Conservation (phyloP, 2,329 filamentous ascomycete genomes). For the Neophaeococcomyces aloes region DNA sequence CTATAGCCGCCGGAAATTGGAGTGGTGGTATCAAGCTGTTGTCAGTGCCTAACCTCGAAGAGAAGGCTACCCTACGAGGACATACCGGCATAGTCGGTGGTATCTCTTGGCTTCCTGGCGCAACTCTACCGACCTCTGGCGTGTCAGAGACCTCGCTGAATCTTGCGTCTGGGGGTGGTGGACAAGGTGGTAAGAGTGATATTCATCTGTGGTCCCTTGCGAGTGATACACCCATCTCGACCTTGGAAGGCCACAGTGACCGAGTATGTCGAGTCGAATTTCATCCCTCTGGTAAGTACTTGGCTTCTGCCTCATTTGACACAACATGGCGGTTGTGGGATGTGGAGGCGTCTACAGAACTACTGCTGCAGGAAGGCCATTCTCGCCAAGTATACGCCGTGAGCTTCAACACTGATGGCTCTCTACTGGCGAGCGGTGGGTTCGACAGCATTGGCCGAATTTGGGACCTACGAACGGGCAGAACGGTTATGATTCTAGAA, state of each 20-base stretch:
- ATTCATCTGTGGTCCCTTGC: slow-evolving; percentile 84
- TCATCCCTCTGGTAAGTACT: slow-evolving; percentile 78
- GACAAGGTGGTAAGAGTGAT: slow-evolving; percentile 65
- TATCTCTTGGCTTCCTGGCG: slow-evolving; percentile 76
- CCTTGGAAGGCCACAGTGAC: slow-evolving; percentile 70
- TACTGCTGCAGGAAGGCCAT: slow-evolving; percentile 87
- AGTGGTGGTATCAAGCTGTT: slow-evolving; percentile 79
- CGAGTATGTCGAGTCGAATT: slow-evolving; percentile 89
- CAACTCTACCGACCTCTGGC: slow-evolving; percentile 60
- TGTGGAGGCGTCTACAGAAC: slow-evolving; percentile 69
- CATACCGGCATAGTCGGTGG: slow-evolving; percentile 86
- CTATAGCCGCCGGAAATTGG: slow-evolving; percentile 87
- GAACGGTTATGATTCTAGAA: slow-evolving; percentile 92
- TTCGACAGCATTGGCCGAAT: slow-evolving; percentile 89
- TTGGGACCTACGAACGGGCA: slow-evolving; percentile 86
- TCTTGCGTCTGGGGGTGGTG: slow-evolving; percentile 59
- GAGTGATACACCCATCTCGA: slow-evolving; percentile 73
- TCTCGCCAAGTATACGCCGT: slow-evolving; percentile 86
- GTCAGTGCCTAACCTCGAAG: slow-evolving; percentile 69
- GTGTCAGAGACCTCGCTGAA: slow-evolving; percentile 68
- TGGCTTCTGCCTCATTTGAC: slow-evolving; percentile 90
- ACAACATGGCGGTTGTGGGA: slow-evolving; percentile 98
- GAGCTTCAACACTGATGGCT: slow-evolving; percentile 83
- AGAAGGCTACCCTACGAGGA: slow-evolving; percentile 64
- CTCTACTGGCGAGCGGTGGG: slow-evolving; percentile 80